Evolutionary conservation across 805 yeast genomes (phyloP), one percentile per base, ranked within the genome.

Genomic region (Ogataea pilisensis): DNA sequence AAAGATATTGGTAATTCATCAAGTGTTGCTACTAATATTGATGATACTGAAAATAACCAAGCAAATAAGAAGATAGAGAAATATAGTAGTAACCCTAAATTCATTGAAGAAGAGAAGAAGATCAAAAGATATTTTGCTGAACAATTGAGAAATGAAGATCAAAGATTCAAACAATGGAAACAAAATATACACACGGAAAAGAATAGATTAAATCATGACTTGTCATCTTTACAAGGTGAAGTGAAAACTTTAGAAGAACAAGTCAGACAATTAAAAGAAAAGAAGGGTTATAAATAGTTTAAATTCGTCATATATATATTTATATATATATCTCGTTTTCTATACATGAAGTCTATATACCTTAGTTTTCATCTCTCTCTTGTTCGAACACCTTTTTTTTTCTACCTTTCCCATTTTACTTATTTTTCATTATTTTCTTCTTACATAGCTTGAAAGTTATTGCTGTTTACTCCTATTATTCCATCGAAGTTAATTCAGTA

Each of bases 161-260:
- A 88, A 58, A 78, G 99, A 61, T 93, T 93, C 66, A 86, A 95
- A 72, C 96, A 91, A 72, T 93, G 99, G 99, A 97, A 90, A 69
- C 86, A 89, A 55, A 91, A 93, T 61, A 87, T 93, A 54, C 93
- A 89, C 52, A 88, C 87, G 54, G 97, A 93, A 70, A 85, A 96
- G 69, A 86, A 89, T 66, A 79, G 95, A 64, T 75, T 93, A 61
- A 93, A 93, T 68, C 85, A 84, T 65, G 99, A 93, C 65, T 75
- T 93, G 56, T 96, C 91, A 56, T 88, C 85, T 53, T 78, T 90
- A 67, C 96, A 89, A 64, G 65, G 75, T 43, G 82, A 84, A 62
- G 78, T 83, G 56, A 84, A 83, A 61, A 65, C 75, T 40, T 69
- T 85, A 58, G 93, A 85, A 58, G 89, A 83, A 41, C 85, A 80